These are phyloP conservation scores for Elsinoe australis DNA, from an alignment of 2,329 filamentous ascomycete genomes.

Conservation along the genomic window DNA sequence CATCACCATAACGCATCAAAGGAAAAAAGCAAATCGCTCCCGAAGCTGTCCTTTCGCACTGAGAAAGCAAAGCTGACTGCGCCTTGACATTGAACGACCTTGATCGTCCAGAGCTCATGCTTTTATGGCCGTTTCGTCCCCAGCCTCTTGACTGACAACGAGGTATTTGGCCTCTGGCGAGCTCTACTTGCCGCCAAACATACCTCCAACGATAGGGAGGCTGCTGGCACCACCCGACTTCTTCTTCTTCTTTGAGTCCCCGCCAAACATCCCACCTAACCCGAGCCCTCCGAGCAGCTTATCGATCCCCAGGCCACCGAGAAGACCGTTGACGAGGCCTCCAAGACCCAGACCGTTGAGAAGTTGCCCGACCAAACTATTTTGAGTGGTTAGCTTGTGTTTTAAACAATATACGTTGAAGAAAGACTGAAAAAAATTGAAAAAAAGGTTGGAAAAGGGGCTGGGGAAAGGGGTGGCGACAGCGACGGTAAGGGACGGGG, in stretches of 20 bases:
- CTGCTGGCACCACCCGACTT: conserved; percentile 27
- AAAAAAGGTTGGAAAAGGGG: too few species aligned
- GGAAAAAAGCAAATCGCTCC: not conserved
- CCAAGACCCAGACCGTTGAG: conserved; percentile 76
- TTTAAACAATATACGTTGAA: too few species aligned
- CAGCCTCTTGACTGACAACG: not conserved
- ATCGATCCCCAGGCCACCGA: conserved; percentile 68
- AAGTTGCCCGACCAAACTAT: conserved; percentile 75
- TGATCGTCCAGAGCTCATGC: too few species aligned
- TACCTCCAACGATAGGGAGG: conserved; percentile 41
- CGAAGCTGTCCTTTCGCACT: conserved; percentile 12
- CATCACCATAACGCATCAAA: not conserved
- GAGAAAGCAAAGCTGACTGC: conserved; percentile 5
- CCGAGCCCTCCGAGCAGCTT: conserved; percentile 69
- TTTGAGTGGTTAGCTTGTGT: too few species aligned
- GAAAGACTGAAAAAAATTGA: too few species aligned
- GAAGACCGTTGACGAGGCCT: conserved; percentile 67
- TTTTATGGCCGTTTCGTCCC: too few species aligned
- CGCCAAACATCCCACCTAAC: conserved; percentile 50
- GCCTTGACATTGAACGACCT: too few species aligned
- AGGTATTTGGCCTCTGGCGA: not conserved
- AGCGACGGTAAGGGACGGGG: too few species aligned
- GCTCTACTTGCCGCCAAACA: conserved; percentile 38
- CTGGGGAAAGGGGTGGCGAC: too few species aligned
- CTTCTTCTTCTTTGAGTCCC: conserved; percentile 45